Base-by-base conservation (phyloP, 768 basidiomycete species). In the Lepiota brunneoincarnata region DNA sequence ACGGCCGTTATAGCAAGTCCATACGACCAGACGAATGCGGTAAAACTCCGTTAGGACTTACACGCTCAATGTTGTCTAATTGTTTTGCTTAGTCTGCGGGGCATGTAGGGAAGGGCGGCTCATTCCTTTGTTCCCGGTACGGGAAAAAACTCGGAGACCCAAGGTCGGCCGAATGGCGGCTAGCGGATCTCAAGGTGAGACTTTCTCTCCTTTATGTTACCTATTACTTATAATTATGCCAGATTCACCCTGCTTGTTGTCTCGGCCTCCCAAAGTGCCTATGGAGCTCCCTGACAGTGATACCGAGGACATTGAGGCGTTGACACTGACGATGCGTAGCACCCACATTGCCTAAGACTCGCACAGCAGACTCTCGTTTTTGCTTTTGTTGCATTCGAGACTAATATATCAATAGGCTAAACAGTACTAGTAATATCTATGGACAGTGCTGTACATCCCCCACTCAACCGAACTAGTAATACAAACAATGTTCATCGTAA, bases 1-100 rank as follows among this genome's bases (percentile, higher is more conserved):
- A 90, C 61, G 88, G 88, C 14, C 80, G 88, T 28, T 82, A 83
- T 61, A 85, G 80, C 63, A 90, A 86, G 56, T 89, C 87, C 17
- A 89, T 89, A 59, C 73, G 75, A 12, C 77, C 84, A 12, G 78
- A 83, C 28, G 79, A 84, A 72, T 82, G 80, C 51, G 73, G 87
- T 87, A 58, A 57, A 83, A 74, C 6, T 21, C 24, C 21, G 28
- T n/a, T 42, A 11, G 20, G 21, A 7, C n/a, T 14, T 5, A 12
- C 4, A 11, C 14, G 6, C n/a, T 15, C 9, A 41, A 28, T 9
- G 7, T 12, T 18, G 7, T 45, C 34, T 28, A 15, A n/a, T 51
- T 20, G 18, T 40, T 18, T 41, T 26, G 14, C 39, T 5, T 28
- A 90, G 89, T 82, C 2, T 91, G 89, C 58, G 86, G 86, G 14